Conservation (phyloP, 768 basidiomycete genomes). For the Mycena amicta region DNA sequence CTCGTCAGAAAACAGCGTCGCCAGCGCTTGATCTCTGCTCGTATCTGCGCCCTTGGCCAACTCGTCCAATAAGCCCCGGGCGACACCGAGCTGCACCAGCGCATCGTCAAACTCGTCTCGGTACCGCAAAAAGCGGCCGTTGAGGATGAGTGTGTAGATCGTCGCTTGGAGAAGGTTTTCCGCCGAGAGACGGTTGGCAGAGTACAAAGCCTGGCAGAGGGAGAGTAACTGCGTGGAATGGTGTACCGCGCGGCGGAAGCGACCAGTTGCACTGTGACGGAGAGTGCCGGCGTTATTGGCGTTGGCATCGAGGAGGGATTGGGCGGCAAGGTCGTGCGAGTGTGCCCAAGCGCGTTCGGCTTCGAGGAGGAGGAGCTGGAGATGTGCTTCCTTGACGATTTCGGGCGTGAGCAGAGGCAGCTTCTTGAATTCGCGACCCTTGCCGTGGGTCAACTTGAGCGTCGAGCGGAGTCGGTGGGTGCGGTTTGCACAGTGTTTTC, state of each 20-base stretch:
- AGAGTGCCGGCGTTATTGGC: constrained; percentile 55
- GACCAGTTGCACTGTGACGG: constrained; percentile 74
- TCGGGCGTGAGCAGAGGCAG: constrained; percentile 66
- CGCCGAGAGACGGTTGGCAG: constrained; percentile 52
- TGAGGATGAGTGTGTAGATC: constrained; percentile 77
- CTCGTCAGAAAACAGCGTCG: constrained; percentile 81
- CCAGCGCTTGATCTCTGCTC: constrained; percentile 86
- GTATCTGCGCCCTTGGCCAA: constrained; percentile 65
- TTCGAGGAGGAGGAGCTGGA: constrained; percentile 86
- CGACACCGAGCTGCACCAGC: constrained; percentile 75
- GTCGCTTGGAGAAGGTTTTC: constrained; percentile 68
- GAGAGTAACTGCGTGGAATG: constrained; percentile 81
- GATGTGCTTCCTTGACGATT: constrained; percentile 79
- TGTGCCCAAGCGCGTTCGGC: constrained; percentile 92
- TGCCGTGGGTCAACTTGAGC: constrained; percentile 85
- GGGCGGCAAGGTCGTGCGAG: constrained; percentile 72
- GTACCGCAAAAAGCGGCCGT: constrained; percentile 82
- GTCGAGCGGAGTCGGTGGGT: constrained; percentile 85
- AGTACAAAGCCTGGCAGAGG: constrained; percentile 67
- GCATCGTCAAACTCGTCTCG: constrained; percentile 76
- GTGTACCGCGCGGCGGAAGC: constrained; percentile 77
- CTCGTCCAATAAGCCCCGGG: constrained; percentile 71
- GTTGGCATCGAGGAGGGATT: constrained; percentile 55
- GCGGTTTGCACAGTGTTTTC: constrained; percentile 90
- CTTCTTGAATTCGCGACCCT: constrained; percentile 90